phyloP scores from a whole-genome alignment of 345 rosid species.

The Moricandia moricandioides region DNA sequence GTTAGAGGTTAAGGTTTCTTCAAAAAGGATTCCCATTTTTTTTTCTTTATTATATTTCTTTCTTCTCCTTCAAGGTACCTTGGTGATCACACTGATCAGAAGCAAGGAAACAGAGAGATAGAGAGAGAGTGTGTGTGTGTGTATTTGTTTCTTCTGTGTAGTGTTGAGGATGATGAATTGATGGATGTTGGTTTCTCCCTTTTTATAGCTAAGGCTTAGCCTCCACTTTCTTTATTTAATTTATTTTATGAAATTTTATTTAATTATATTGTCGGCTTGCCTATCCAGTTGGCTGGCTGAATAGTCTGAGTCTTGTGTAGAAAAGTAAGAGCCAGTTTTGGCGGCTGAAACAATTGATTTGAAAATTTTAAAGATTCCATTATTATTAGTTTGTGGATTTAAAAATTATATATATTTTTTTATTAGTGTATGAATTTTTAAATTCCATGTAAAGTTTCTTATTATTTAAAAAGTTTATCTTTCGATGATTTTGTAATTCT shows the following conservation, averaged over 20 bases:
- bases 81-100: neutral
- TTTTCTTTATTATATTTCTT: neutral
- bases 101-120: neutral
- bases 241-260: neutral
- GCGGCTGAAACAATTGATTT: neutral
- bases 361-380: too few relatives aligned
- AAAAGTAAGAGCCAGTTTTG: conserved; percentile 17
- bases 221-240: neutral
- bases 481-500: too few relatives aligned
- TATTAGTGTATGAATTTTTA: too few relatives aligned
- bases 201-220: neutral
- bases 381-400: too few relatives aligned
- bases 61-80: neutral
- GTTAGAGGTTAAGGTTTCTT: conserved; percentile 16
- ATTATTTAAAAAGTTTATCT: too few relatives aligned
- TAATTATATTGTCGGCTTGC: neutral
- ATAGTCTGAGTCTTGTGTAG: neutral
- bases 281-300: conserved; percentile 1
- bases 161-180: neutral
- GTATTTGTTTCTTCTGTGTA: neutral
- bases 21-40: conserved; percentile 9
- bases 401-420: too few relatives aligned
- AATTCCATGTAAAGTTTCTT: too few relatives aligned
- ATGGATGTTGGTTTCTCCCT: neutral
- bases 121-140: neutral